phyloP scores from a whole-genome alignment of 306 rosid species.

The Inga leiocalycina region DNA sequence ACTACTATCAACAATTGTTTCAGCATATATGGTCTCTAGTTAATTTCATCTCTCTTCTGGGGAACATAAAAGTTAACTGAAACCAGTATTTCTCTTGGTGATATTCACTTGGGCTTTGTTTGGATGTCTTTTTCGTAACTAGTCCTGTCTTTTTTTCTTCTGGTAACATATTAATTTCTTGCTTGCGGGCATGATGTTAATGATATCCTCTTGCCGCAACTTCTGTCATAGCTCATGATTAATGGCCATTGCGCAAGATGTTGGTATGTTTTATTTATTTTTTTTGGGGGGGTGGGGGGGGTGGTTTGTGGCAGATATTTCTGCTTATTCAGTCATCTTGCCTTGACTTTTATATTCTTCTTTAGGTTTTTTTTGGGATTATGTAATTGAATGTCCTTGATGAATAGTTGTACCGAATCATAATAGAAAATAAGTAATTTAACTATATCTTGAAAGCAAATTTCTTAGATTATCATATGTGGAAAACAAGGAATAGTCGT shows the following conservation, averaged over 20 bases:
- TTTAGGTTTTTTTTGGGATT: constrained; percentile 15
- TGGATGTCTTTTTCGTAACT: not conserved
- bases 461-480: not conserved
- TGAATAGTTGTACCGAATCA: not conserved
- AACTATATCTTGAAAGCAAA: not conserved
- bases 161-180: not conserved
- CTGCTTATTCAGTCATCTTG: not conserved
- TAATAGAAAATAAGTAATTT: not conserved
- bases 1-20: not conserved
- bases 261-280: not conserved
- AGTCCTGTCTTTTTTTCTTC: not conserved
- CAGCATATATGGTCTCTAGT: constrained; percentile 9
- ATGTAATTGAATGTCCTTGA: constrained; percentile 21
- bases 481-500: not conserved
- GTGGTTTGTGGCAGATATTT: constrained; percentile 5
- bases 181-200: constrained; percentile 2
- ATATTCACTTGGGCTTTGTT: not conserved
- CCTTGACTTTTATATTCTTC: not conserved
- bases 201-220: not conserved
- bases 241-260: not conserved
- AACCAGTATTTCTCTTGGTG: not conserved
- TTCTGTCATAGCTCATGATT: not conserved
- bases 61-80: not conserved
- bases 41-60: too few relatives aligned
- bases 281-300: not conserved